These are phyloP conservation scores for Moniliella sp. DNA, from an alignment of 1,284 basidiomycete species.

Conservation along the genomic window DNA sequence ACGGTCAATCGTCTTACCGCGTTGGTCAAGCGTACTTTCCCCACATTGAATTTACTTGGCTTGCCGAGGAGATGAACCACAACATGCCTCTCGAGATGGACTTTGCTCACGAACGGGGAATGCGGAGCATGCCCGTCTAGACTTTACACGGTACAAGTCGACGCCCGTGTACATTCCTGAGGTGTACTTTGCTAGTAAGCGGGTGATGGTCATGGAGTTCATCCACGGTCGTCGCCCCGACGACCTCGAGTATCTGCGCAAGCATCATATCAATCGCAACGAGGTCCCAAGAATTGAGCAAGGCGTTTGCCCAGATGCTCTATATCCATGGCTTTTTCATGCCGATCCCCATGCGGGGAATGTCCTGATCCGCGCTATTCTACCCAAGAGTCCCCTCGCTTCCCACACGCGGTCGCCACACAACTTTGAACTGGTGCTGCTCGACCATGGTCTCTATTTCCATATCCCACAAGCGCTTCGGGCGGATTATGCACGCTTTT, in stretches of 20 bases:
- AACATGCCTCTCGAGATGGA: constrained; percentile 89
- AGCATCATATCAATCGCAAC: constrained; percentile 73
- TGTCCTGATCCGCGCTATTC: constrained; percentile 60
- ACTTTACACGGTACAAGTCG: constrained; percentile 43
- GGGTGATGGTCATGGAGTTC: constrained; percentile 81
- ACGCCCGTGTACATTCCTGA: constrained; percentile 67
- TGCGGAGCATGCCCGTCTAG: constrained; percentile 47
- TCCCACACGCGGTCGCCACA: constrained; percentile 17
- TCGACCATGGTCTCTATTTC: constrained; percentile 32
- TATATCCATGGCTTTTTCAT: no score
- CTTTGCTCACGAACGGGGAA: constrained; percentile 68
- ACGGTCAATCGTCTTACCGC: constrained; percentile 40
- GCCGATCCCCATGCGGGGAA: constrained; percentile 45
- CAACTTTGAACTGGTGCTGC: constrained; percentile 31
- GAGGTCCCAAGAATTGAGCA: constrained; percentile 73
- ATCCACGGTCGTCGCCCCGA: constrained; percentile 70
- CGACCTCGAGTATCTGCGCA: constrained; percentile 61
- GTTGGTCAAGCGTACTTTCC: constrained; percentile 62
- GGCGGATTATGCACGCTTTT: constrained; percentile 30
- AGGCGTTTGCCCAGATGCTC: no score
- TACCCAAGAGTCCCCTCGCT: no score
- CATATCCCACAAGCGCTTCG: constrained; percentile 27
- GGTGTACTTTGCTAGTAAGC: constrained; percentile 58
- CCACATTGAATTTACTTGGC: constrained; percentile 81
- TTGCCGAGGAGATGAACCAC: constrained; percentile 37